Percentiles rank a stretch among this genome's conserved stretches.
These are phyloP conservation scores for Cyberlindnera maritima DNA, from an alignment of 805 yeast genomes.

Conservation along the genomic window DNA sequence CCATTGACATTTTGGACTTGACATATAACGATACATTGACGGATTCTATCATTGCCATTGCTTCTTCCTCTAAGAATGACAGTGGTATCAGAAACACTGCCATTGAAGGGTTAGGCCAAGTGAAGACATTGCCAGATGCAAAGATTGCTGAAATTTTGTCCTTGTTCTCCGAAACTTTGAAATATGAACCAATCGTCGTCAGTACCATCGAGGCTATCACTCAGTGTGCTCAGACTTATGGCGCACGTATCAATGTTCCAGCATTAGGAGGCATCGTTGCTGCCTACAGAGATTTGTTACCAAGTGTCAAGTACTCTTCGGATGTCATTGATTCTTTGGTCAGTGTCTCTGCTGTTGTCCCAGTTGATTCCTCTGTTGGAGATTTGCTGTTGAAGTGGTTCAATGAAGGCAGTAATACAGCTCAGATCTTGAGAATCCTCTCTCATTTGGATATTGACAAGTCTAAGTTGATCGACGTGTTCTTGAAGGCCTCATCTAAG, in stretches of 20 bases:
- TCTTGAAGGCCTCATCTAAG: conserved; percentile 20
- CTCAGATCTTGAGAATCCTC: conserved; percentile 24
- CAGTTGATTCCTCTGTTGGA: conserved; percentile 22
- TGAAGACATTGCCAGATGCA: conserved; percentile 25
- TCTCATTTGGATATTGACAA: conserved; percentile 21
- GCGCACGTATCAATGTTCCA: conserved; percentile 10
- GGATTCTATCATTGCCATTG: conserved; percentile 33
- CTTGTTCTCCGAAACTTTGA: conserved; percentile 32
- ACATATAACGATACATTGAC: conserved; percentile 22
- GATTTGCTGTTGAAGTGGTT: conserved; percentile 18
- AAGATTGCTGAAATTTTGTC: conserved; percentile 28
- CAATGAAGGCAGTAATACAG: conserved; percentile 18
- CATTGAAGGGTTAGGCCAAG: conserved; percentile 29
- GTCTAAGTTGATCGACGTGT: conserved; percentile 17
- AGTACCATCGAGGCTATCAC: conserved; percentile 31
- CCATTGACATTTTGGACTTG: conserved; percentile 28
- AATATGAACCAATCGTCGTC: conserved; percentile 35
- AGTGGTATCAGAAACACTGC: conserved; percentile 38
- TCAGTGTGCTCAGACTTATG: conserved; percentile 19
- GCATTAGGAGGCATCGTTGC: conserved; percentile 13
- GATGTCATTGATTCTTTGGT: conserved; percentile 24
- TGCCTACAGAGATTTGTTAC: conserved; percentile 14
- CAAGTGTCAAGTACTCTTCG: conserved; percentile 12
- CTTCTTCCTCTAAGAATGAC: conserved; percentile 33
- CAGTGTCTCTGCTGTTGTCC: conserved; percentile 18